Evolutionary conservation across 257 asterid genomes (phyloP), one percentile per base, ranked within the genome.

Genomic region (Verbascum thapsus): DNA sequence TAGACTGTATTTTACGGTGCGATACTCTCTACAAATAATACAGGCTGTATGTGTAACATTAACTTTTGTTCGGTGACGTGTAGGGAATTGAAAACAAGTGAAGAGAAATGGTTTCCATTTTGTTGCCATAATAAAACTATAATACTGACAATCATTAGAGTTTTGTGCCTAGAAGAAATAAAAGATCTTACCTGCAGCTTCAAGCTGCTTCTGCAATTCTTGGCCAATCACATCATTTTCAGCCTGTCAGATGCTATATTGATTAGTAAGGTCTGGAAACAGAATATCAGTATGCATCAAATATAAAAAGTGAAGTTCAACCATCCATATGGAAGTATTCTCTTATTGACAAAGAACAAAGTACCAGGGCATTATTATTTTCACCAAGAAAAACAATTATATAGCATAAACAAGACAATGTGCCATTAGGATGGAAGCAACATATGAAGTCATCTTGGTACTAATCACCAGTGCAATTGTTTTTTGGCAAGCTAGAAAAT

Each of bases 191-290:
- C 97, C 97, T 73, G 97, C 96, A 71, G 95, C 91, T 76, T 92
- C 95, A 41, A 87, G 80, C 68, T 92, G 97, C 79, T 82, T 87
- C 56, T 89, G 96, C 38, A 92, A 91, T 74, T 89, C 99, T 70
- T 89, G 94, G 54, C 96, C 99, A 10, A 87, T 63, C 19, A 75
- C 84, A 82, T 89, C 99, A 69, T 87, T 92, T 72, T 92, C 95
- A 61, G 85, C 87, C 95, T 90, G 88, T 70, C 34, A 30, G 38
- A 8, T 43, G 43, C 23, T 64, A 22, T 37, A 69, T 34, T 4
- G 5, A 53, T 76, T 22, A 68, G 67, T 39, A 61, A 50, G 45
- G 57, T 43, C 50, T 42, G 13, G 59, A 23, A 53, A 19, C 2
- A 20, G 20, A 15, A 17, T 48, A 32, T 3, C 58, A 42, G 56